Conservation (phyloP, 345 rosid species). For the Corchorus capsularis region DNA sequence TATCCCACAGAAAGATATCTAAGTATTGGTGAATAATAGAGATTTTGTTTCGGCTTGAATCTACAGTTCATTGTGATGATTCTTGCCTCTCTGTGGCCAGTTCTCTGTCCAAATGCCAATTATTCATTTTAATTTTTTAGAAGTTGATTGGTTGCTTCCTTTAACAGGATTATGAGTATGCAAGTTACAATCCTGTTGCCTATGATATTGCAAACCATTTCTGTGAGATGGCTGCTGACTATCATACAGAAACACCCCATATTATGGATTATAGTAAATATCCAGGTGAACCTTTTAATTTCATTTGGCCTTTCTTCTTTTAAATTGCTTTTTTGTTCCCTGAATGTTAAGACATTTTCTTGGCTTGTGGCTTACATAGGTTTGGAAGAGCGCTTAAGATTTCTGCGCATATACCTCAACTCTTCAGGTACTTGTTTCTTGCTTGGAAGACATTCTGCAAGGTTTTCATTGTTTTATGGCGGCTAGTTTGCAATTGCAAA, state of each 20-base stretch:
- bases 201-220: constrained; percentile 95
- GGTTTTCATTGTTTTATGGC: background rate
- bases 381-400: constrained; percentile 69
- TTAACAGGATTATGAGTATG: constrained; percentile 89
- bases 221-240: constrained; percentile 94
- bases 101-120: background rate
- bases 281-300: constrained; percentile 57
- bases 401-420: constrained; percentile 57
- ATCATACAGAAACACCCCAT: constrained; percentile 89
- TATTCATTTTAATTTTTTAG: background rate
- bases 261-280: constrained; percentile 75
- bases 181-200: constrained; percentile 85
- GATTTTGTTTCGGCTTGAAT: background rate
- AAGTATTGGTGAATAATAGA: background rate
- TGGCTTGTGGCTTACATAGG: constrained; percentile 37
- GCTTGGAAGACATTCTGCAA: background rate
- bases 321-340: constrained; percentile 2
- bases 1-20: background rate
- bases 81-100: background rate
- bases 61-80: background rate
- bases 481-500: background rate
- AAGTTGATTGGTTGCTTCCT: constrained; percentile 7
- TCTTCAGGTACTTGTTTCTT: constrained; percentile 52
- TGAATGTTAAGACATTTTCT: background rate
- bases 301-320: background rate